Evolutionary conservation across 306 rosid species (phyloP).

Genomic region (Malus asiatica): DNA sequence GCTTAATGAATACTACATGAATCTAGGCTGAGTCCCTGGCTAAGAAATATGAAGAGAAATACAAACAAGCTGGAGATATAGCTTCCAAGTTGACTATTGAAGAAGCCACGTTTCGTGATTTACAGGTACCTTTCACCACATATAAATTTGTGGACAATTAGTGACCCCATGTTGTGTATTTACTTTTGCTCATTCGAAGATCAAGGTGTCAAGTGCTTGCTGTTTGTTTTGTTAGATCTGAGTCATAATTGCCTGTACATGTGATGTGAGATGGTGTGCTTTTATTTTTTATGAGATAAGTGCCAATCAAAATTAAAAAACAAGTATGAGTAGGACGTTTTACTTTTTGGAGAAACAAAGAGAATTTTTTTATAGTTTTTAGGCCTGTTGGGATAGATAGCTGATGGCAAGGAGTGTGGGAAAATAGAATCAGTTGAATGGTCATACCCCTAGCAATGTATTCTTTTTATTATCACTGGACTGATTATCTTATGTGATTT

Average conservation of each 20-base stretch:
- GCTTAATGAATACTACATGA: conserved; percentile 7
- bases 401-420: neutral
- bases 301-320: neutral
- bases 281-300: neutral
- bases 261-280: neutral
- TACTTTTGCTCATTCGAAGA: conserved; percentile 3
- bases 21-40: conserved; percentile 69
- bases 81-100: conserved; percentile 88
- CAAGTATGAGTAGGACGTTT: neutral
- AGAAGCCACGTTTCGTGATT: conserved; percentile 88
- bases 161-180: conserved; percentile 9
- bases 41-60: conserved; percentile 91
- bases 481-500: conserved; percentile 1
- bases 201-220: neutral
- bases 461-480: neutral
- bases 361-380: neutral
- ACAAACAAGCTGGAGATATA: conserved; percentile 78
- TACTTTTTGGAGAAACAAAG: neutral
- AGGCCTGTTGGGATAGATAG: neutral
- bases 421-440: neutral
- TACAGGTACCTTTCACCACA: conserved; percentile 49
- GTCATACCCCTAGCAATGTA: neutral
- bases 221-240: neutral
- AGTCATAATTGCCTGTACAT: neutral
- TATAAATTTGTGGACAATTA: neutral